Base-by-base conservation (phyloP, 2,329 filamentous ascomycete species). In the Didymella keratinophila region DNA sequence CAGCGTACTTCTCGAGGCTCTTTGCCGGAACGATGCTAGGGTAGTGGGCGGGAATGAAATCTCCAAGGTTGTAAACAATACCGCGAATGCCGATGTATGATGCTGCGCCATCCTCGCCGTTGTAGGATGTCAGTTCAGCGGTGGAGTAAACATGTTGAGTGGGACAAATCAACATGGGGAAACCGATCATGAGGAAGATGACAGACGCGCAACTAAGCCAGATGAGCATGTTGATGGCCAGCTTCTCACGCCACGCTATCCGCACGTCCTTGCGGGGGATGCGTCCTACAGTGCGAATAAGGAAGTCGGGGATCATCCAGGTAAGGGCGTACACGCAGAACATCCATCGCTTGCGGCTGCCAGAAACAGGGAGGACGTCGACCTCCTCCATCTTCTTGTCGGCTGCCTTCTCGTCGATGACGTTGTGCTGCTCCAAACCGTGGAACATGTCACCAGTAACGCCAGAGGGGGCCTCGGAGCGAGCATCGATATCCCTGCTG, bases 141-240 rank as follows among this genome's bases (percentile, higher is more conserved):
- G 89, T 82, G 47, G 91, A 95, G 78, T 85, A 98, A 49, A 99
- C 92, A 71, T 96, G 80, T 75, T 99, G 95, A 20, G 83, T 94
- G 0, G 95, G 95, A 78, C 95, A 99, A 71, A 99, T 92, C 63
- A 98, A 79, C 66, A 84, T 80, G 0, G 96, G 96, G 73, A 99
- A 96, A 54, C 88, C 84, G 60, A 98, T 77, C 79, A 98, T 92
- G 82, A 99, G 90, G 82, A 99, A 99, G 55, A 90, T 85, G 27
- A 91, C 87, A 47, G 91, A 78, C 16, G 80, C 81, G 79, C 94
- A 98, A 74, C 85, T 86, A 56, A 94, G 81, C 95, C 96, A 99
- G 74, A 99, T 99, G 72, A 98, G 85, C 76, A 99, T 83, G 81
- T 99, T 99, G 84, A 99, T 99, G 52, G 95, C 94, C 58, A 99